Conservation (phyloP, 176 grass and related monocot genomes). For the Stipa capillata region DNA sequence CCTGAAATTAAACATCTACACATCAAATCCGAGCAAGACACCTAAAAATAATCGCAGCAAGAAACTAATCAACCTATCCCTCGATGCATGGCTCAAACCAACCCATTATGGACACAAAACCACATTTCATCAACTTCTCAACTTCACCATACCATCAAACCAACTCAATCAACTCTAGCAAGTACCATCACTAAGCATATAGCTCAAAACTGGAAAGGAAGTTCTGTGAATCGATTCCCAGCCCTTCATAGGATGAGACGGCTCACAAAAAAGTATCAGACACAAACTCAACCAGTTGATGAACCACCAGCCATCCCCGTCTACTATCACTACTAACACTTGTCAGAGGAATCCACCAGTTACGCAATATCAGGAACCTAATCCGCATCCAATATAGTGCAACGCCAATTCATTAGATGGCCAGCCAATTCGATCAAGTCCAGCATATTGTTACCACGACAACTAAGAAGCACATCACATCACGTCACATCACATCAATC, state of each 20-base stretch:
- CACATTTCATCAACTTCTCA: not conserved
- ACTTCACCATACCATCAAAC: not conserved
- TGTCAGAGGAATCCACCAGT: not conserved
- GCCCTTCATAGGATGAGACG: not conserved
- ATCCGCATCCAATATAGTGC: not conserved
- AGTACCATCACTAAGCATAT: not conserved
- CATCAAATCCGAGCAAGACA: not conserved
- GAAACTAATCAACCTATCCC: not conserved
- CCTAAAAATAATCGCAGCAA: not conserved
- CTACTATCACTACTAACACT: not conserved
- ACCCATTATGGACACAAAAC: not conserved
- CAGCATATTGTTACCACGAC: not conserved
- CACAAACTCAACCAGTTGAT: not conserved
- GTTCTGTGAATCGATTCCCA: not conserved
- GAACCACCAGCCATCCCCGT: not conserved
- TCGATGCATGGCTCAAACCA: not conserved
- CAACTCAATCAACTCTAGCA: not conserved
- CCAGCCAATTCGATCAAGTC: not conserved
- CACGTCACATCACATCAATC: not conserved
- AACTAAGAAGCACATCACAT: not conserved
- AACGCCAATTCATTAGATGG: not conserved
- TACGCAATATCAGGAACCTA: not conserved
- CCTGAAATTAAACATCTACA: not conserved
- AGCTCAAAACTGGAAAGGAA: not conserved
- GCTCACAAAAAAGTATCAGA: not conserved